Evolutionary conservation across 805 yeast species (phyloP).

Genomic region (Metschnikowia cubensis): DNA sequence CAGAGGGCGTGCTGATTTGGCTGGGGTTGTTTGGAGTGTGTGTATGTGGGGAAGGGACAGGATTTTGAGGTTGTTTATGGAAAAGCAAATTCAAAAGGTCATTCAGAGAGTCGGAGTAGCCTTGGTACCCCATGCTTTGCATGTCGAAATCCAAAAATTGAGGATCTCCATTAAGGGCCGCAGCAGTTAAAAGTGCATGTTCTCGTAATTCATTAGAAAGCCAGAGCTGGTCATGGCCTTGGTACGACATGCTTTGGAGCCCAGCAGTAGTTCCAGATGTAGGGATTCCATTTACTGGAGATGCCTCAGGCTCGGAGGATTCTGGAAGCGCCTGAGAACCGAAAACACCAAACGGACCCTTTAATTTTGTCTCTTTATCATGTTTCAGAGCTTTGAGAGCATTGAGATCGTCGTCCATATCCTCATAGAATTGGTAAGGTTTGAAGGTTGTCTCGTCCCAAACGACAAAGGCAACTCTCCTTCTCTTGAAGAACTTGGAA

Average conservation of each 20-base stretch:
- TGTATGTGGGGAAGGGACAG: not conserved
- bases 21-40: conserved; percentile 3
- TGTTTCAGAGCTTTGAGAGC: conserved; percentile 36
- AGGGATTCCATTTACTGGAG: conserved; percentile 1
- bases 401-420: conserved; percentile 68
- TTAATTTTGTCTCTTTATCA: conserved; percentile 38
- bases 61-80: conserved; percentile 35
- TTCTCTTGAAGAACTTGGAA: conserved; percentile 56
- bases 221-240: conserved; percentile 55
- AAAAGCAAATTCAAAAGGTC: conserved; percentile 51
- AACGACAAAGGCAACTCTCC: conserved; percentile 68
- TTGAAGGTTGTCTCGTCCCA: conserved; percentile 51
- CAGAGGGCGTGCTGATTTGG: conserved; percentile 5
- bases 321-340: conserved; percentile 4
- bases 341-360: conserved; percentile 86
- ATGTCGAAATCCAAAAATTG: conserved; percentile 52
- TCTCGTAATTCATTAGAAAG: conserved; percentile 65
- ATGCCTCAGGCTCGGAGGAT: not conserved
- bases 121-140: conserved; percentile 10
- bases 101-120: conserved; percentile 27
- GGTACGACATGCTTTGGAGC: conserved; percentile 1
- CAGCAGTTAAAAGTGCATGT: conserved; percentile 70
- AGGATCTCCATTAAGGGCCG: conserved; percentile 60
- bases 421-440: conserved; percentile 70
- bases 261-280: conserved; percentile 1